Base-by-base conservation (phyloP, 106 monocot species). In the Triglochin maritima region DNA sequence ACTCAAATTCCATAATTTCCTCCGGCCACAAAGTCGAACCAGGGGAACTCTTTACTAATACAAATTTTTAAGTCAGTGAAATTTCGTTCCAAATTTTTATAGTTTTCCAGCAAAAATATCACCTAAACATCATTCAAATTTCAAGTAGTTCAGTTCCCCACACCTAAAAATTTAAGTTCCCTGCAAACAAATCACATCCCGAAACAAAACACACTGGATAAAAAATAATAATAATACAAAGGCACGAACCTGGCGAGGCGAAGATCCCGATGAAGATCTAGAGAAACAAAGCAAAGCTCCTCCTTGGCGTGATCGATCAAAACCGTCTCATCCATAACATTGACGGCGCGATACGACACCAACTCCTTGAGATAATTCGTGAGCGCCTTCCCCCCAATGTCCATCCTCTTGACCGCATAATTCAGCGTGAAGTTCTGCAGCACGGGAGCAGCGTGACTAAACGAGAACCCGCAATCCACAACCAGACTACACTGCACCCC, bases 321-420 rank as follows among this genome's bases (percentile, higher is more conserved):
- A 63, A 96, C 74, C 56, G 90, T 88, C 81, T 96, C 90, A 46
- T 96, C 95, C 90, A 96, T 87, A 11, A 96, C 81, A 69, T 96
- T 96, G 68, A 96, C 75, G 47, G 85, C 72, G 50, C 95, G 74
- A 65, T 90, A 96, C 7, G 90, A 90, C 15, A 96, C 70, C 53
- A 96, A 77, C 81, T 96, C 90, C 74, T 96, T 96, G 73, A 96
- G 81, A 66, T 90, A 90, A 69, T 96, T 96, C 5, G 95, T 96
- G 17, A 96, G 83, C 52, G 87, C 95, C 78, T 90, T 96, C 3
- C 95, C 95, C 5, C 90, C 95, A 47, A 96, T 70, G 57, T 90
- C 90, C 46, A 96, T 58, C 62, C 95, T 71, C 59, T 63, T 78
- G 48, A 88, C 87, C 6, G 74, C 95, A 45, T 96, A 96, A 74